Percentiles rank a stretch among this genome's conserved stretches.
Conservation (phyloP, 2,329 filamentous ascomycete genomes). For the Fusarium albosuccineum region DNA sequence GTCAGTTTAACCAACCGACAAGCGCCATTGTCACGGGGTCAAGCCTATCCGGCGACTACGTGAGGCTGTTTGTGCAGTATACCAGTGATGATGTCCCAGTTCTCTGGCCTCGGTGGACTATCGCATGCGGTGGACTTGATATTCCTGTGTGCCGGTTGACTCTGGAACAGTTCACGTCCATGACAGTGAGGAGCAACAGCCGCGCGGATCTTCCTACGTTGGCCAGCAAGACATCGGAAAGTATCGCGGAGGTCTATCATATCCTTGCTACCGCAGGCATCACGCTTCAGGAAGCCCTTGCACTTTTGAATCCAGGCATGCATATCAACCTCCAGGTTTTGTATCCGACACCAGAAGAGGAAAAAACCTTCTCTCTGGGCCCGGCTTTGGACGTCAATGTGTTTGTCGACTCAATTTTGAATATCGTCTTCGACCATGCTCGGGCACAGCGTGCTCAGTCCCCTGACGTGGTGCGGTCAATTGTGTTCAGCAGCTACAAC, state of each 20-base stretch:
- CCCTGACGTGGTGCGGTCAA: constrained; percentile 80
- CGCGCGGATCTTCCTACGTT: constrained; percentile 60
- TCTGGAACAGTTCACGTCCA: constrained; percentile 75
- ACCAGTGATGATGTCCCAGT: constrained; percentile 90
- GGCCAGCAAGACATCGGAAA: constrained; percentile 61
- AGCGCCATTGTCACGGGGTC: constrained; percentile 94
- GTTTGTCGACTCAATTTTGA: constrained; percentile 86
- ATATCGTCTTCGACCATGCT: constrained; percentile 91
- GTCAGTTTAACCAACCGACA: constrained; percentile 83
- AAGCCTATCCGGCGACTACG: constrained; percentile 94
- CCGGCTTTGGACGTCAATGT: constrained; percentile 86
- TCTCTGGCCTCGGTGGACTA: constrained; percentile 87
- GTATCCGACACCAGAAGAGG: constrained; percentile 83
- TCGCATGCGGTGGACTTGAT: constrained; percentile 80
- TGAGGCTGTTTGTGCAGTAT: constrained; percentile 90
- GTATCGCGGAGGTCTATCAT: constrained; percentile 76
- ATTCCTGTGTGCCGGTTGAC: constrained; percentile 85
- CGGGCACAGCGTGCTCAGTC: constrained; percentile 73
- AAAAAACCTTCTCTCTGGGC: constrained; percentile 76
- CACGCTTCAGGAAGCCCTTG: constrained; percentile 82
- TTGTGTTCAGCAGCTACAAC: constrained; percentile 96
- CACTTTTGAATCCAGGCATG: constrained; percentile 80
- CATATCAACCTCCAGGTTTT: constrained; percentile 93
- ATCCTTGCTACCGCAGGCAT: constrained; percentile 81
- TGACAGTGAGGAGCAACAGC: constrained; percentile 59